Evolutionary conservation across 1,284 basidiomycete genomes (phyloP), one percentile per base, ranked within the genome.

Genomic region (Cerioporus squamosus): DNA sequence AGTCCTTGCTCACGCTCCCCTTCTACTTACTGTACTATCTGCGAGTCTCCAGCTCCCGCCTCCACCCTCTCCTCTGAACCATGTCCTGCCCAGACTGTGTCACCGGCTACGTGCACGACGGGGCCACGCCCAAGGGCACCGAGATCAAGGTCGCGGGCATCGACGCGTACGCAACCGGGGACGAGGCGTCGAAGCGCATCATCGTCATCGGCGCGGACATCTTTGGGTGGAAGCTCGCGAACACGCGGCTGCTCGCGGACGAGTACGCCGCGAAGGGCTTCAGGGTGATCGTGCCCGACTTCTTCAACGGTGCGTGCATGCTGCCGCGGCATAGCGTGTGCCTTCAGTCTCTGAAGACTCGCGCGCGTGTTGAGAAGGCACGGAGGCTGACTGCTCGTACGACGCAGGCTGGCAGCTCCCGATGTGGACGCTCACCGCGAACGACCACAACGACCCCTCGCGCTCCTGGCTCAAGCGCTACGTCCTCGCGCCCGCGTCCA

Each of bases 171-270:
- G 66, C 59, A 5, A 51, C 48, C n/a, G 67, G 67, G 26, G 54
- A 64, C 48, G 64, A 59, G 42, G n/a, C 49, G 44, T 57, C 64
- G 12, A 39, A 53, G 18, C 65, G 67, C 24, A 58, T 67, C 49
- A 58, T 68, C 51, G 53, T 67, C 53, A 50, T 68, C 46, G 67
- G 65, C n/a, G 42, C 39, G 14, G 67, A 68, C 59, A 52, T 67
- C 51, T 68, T 67, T 40, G 67, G 67, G 22, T 68, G 67, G 67
- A 51, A 48, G 40, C 62, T 66, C 46, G 44, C 59, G 42, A 68
- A 68, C 63, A 62, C 62, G 17, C 57, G 67, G 17, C 59, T 67
- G 20, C 64, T 68, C 57, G 67, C 65, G 51, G 67, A 68, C 60
- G 64, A 67, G 57, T 68, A 66, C 46, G 67, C 64, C 29, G 50